Base-by-base conservation (phyloP, 257 asterid genomes). In the Nicotiana noctiflora region DNA sequence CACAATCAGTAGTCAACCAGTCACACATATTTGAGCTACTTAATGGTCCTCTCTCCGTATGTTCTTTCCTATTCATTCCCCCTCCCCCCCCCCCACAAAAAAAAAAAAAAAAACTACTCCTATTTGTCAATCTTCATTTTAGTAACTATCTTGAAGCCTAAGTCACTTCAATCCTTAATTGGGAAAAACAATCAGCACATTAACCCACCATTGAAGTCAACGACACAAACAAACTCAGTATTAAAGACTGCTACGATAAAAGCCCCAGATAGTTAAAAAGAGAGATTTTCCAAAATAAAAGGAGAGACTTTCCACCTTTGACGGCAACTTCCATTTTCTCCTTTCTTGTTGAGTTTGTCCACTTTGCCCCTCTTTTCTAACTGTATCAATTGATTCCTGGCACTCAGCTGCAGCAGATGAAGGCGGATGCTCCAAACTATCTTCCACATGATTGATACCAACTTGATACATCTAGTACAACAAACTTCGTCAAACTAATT, bases 401-500 rank as follows among this genome's bases (percentile, higher is more conserved):
- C 3, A 2, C 60, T 40, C 25, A 15, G 61, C 79, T 14, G 34
- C 44, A 27, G 79, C 79, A 74, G 8, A 37, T 2, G 44, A 74
- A 49, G 61, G 79, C 3, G 61, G 61, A 74, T 74, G 61, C 61
- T 74, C 79, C 61, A 74, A 23, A 46, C 44, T 49, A 74, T 7
- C 61, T 46, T 19, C 78, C 44, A 46, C 78, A 3, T 25, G 40
- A 74, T 23, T 5, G 61, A 74, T 49, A 49, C 79, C 79, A 74
- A 74, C 61, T 74, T 49, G 44, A 74, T 49, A 49, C 79, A 74
- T 74, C 79, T 74, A 74, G 21, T 23, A 25, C 23, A 74, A 74
- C 17, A 32, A 74, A 23, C 14, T 14, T 13, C 1, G 27, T 23
- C 2, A 5, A 49, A 49, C 25, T 14, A 12, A 3, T 21, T 13